Base-by-base conservation (phyloP, 2,329 filamentous ascomycete species). In the Aspergillus sp. region DNA sequence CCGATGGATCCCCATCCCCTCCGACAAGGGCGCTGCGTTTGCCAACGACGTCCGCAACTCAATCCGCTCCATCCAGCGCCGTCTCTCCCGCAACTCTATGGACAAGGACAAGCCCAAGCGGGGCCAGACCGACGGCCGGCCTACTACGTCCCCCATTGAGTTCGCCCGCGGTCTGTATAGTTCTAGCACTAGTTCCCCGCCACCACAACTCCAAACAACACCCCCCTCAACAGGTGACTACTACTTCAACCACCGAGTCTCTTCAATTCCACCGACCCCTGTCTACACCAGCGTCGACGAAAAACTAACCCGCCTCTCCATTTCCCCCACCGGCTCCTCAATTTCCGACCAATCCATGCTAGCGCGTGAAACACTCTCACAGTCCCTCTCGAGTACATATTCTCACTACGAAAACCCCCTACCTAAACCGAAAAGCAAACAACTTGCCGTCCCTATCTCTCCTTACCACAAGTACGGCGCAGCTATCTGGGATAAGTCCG, bases 391-490 rank as follows among this genome's bases (percentile, higher is more conserved):
- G 53, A 13, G 19, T 30, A 30, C 9, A 30, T 30, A 11, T 30
- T 30, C 27, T 11, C 27, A 30, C 27, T 30, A 9, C 27, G 27
- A 30, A 30, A 30, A 30, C 4, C 27, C 27, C 27, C 27, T 30
- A 3, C 27, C 27, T 11, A 30, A 30, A 11, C 45, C 54, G 54
- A 6, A 60, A 55, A n/a, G 9, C 8, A 62, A 62, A 55, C 71
- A 72, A 44, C 64, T 70, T 3, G 71, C 71, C 1, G 69, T 74
- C 2, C 74, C 72, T 2, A 62, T 73, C 9, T 70, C 72, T 0
- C 63, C 69, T 1, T 76, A 76, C 41, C 75, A 76, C 56, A 71
- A 72, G 47, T 71, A 75, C 30, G 73, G 72, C 5, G 56, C 72
- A 0, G 64, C 69, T 3, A 68, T 73, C 42, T 76, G 72, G 69